Base-by-base conservation (phyloP, 1,284 basidiomycete species). In the Cerrena zonata region DNA sequence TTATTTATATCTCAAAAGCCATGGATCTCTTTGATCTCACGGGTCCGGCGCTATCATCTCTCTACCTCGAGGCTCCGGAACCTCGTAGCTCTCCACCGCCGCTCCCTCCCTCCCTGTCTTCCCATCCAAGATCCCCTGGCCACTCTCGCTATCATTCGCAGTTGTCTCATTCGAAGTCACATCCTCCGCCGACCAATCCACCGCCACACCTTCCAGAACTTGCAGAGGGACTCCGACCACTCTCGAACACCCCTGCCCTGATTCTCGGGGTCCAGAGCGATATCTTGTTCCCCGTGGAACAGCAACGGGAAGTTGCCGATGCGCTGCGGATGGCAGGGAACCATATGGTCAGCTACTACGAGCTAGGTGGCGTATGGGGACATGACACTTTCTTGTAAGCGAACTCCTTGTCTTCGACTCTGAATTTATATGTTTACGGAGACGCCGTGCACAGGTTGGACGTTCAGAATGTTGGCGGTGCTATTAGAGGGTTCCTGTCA, bases 21-120 rank as follows among this genome's bases (percentile, higher is more conserved):
- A 99, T 99, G 95, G 95, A 99, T 68, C 77, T 99, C 1, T 99
- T 99, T 68, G 95, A 98, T 71, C 88, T 99, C 83, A 93, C 92
- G 0, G 75, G 77, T 3, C 79, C 90, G 22, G 81, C 92, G 3
- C 77, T 99, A 2, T 68, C 77, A 37, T 80, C 84, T 38, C 78
- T 98, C 19, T 75, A 78, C 37, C 68, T 87, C 44, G 55, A 58
- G 22, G 59, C 70, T 50, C 71, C 66, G 34, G 57, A 66, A 22
- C 63, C 62, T 23, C 54, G 48, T 48, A 51, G 45, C 55, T 53
- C 60, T 48, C 58, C 55, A 51, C 58, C 61, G 46, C 60, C 57
- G n/a, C 61, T 56, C 23, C 58, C 63, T n/a, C 56, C 53, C 12
- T 63, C 62, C 43, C 53, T 61, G 21, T 48, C 53, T 52, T 44